Conservation (phyloP, 169 alveolate genomes). For the Cryptosporidium parvum region DNA sequence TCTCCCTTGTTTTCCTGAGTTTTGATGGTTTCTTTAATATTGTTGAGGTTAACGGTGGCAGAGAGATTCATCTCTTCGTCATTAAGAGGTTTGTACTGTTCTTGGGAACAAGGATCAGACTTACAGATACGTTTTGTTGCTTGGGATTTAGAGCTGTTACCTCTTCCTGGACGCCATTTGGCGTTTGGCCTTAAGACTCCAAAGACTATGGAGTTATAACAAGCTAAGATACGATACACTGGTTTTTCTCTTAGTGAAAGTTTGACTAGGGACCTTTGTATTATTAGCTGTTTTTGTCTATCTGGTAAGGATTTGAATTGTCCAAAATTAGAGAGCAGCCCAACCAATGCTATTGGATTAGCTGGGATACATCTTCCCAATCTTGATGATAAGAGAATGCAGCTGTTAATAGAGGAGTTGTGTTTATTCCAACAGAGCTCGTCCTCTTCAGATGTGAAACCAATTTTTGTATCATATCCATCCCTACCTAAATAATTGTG, state of each 20-base stretch:
- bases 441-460: constrained; percentile 32
- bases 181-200: constrained; percentile 59
- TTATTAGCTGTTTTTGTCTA: constrained; percentile 10
- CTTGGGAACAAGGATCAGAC: neutral
- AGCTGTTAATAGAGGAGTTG: constrained; percentile 17
- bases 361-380: constrained; percentile 70
- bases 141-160: neutral
- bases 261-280: constrained; percentile 51
- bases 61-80: constrained; percentile 16
- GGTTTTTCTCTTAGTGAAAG: constrained; percentile 67
- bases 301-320: constrained; percentile 20
- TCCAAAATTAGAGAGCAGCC: constrained; percentile 37
- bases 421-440: constrained; percentile 14
- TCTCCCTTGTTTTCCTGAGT: neutral
- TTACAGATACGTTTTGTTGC: neutral
- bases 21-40: neutral
- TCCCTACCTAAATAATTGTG: constrained; percentile 66
- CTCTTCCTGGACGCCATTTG: constrained; percentile 50
- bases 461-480: constrained; percentile 66
- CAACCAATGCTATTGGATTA: constrained; percentile 69
- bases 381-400: constrained; percentile 38
- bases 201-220: constrained; percentile 34
- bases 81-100: neutral
- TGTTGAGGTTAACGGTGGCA: constrained; percentile 19
- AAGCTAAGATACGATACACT: constrained; percentile 57